These are phyloP conservation scores for Neoboletus magnificus DNA, from an alignment of 768 basidiomycete species.

Conservation along the genomic window DNA sequence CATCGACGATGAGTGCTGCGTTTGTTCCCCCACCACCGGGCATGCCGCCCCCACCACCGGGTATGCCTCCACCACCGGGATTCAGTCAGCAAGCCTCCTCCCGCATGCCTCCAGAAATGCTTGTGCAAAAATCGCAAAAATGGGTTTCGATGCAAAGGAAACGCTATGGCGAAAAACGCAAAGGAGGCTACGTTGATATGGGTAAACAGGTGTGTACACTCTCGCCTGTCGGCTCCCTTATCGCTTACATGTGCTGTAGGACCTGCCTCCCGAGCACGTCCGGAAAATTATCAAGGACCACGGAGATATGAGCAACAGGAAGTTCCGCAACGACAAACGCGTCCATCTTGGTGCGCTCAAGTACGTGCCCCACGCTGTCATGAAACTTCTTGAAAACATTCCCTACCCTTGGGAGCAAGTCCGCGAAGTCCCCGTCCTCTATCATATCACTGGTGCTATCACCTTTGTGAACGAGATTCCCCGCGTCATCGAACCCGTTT, in stretches of 20 bases:
- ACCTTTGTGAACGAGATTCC: constrained; percentile 99
- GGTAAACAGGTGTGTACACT: constrained; percentile 76
- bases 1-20: constrained; percentile 32
- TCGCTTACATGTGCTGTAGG: constrained; percentile 42
- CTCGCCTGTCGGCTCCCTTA: background rate
- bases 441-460: constrained; percentile 99
- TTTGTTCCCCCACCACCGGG: constrained; percentile 41
- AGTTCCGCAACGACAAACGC: constrained; percentile 98
- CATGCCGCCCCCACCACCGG: constrained; percentile 41
- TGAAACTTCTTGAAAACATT: constrained; percentile 99
- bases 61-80: constrained; percentile 37
- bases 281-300: constrained; percentile 99
- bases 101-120: constrained; percentile 59
- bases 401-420: constrained; percentile 99
- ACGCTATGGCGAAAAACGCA: constrained; percentile 88
- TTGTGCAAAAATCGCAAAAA: constrained; percentile 92
- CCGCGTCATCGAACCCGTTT: constrained; percentile 93
- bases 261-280: constrained; percentile 95
- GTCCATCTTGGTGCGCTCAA: constrained; percentile 97
- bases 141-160: constrained; percentile 94
- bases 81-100: constrained; percentile 35
- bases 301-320: constrained; percentile 98
- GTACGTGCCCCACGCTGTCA: constrained; percentile 98
- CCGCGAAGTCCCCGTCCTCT: constrained; percentile 95
- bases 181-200: constrained; percentile 87